Evolutionary conservation across 768 basidiomycete genomes (phyloP).

Genomic region (Glaciozyma martinii): DNA sequence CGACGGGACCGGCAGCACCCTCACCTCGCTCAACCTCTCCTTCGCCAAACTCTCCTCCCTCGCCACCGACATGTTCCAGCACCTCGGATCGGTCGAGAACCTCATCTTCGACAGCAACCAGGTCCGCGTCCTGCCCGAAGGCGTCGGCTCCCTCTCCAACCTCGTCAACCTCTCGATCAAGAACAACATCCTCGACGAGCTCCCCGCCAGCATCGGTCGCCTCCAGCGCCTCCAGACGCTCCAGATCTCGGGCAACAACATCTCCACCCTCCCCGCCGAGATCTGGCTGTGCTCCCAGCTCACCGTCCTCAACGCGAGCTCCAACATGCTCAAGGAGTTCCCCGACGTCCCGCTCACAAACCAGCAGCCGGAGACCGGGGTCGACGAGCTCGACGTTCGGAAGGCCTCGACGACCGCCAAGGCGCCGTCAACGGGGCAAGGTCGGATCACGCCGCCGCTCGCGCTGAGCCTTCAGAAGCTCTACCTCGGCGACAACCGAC

Average conservation of each 20-base stretch:
- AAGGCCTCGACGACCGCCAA: slow-evolving; percentile 41
- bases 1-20: slow-evolving; percentile 45
- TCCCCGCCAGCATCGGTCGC: slow-evolving; percentile 67
- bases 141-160: slow-evolving; percentile 60
- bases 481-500: slow-evolving; percentile 79
- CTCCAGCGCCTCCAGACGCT: slow-evolving; percentile 65
- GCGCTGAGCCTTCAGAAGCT: slow-evolving; percentile 64
- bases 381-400: slow-evolving; percentile 39
- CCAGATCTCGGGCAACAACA: slow-evolving; percentile 84
- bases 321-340: slow-evolving; percentile 70
- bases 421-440: slow-evolving; percentile 11
- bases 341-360: slow-evolving; percentile 46
- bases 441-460: slow-evolving; percentile 48
- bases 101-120: slow-evolving; percentile 79
- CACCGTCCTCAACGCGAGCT: slow-evolving; percentile 68
- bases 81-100: slow-evolving; percentile 59
- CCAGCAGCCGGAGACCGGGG: slow-evolving; percentile 5
- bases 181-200: slow-evolving; percentile 72
- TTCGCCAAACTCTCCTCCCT: slow-evolving; percentile 77
- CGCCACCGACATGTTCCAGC: slow-evolving; percentile 59
- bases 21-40: slow-evolving; percentile 76
- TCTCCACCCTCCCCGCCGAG: slow-evolving; percentile 61
- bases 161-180: slow-evolving; percentile 72
- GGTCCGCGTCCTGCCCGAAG: slow-evolving; percentile 73
- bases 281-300: slow-evolving; percentile 79